A percentile compares a stretch with the other conserved stretches of the same genome.
Evolutionary conservation across 257 asterid species (phyloP).

Genomic region (Penstemon barbatus): DNA sequence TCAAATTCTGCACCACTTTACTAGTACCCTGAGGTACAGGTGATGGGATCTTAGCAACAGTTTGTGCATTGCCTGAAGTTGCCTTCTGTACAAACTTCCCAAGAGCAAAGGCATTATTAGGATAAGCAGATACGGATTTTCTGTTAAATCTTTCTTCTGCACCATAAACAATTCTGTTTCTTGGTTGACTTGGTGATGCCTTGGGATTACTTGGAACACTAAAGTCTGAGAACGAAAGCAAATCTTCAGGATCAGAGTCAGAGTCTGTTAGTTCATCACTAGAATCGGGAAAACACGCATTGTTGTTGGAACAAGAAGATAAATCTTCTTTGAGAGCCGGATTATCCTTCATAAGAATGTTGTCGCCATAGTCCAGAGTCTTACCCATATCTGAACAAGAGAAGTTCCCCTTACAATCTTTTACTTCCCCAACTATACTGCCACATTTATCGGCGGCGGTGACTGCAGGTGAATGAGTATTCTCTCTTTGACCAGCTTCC

Average conservation of each 20-base stretch:
- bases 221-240: constrained; percentile 37
- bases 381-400: constrained; percentile 27
- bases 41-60: constrained; percentile 27
- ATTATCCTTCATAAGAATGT: constrained; percentile 29
- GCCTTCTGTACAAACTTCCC: constrained; percentile 32
- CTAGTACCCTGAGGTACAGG: constrained; percentile 32
- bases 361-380: constrained; percentile 32
- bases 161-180: constrained; percentile 32
- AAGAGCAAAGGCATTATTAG: constrained; percentile 5
- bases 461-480: constrained; percentile 30
- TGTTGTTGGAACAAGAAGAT: constrained; percentile 33
- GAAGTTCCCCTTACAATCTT: constrained; percentile 27
- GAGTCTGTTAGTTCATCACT: constrained; percentile 39
- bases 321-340: constrained; percentile 23
- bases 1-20: constrained; percentile 38
- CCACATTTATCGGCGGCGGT: constrained; percentile 26
- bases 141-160: constrained; percentile 32
- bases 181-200: constrained; percentile 33
- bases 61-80: constrained; percentile 28
- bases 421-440: constrained; percentile 24
- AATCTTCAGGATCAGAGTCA: constrained; percentile 47
- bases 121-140: constrained; percentile 35
- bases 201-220: constrained; percentile 23
- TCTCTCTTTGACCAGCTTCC: constrained; percentile 41
- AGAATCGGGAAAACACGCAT: constrained; percentile 35